Conservation (phyloP, 306 rosid genomes). For the Quercus engelmannii region DNA sequence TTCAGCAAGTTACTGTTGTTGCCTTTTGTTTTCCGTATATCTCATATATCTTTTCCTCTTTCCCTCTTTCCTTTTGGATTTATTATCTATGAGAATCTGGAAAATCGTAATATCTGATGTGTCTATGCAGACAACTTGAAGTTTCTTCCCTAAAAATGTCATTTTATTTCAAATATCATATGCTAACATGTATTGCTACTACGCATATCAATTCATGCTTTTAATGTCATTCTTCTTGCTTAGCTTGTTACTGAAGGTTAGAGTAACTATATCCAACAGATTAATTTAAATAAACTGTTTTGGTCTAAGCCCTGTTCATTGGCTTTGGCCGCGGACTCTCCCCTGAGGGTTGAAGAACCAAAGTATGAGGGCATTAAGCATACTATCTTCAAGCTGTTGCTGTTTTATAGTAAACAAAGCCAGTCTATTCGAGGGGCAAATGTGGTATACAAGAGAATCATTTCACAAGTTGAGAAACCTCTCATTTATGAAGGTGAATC, state of each 20-base stretch:
- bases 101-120: background rate
- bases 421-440: conserved; percentile 90
- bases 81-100: background rate
- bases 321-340: conserved; percentile 64
- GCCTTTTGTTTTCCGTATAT: background rate
- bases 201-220: background rate
- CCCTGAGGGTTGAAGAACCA: conserved; percentile 76
- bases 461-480: conserved; percentile 81
- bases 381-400: conserved; percentile 53
- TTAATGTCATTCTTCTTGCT: background rate
- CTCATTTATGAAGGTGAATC: conserved; percentile 73
- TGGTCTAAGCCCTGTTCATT: conserved; percentile 81
- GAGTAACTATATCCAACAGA: conserved; percentile 34
- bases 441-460: conserved; percentile 66
- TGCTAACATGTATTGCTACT: background rate
- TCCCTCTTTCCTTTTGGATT: background rate
- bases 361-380: conserved; percentile 65
- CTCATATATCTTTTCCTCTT: background rate
- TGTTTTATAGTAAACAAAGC: conserved; percentile 93
- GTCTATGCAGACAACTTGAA: background rate
- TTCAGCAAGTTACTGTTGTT: background rate
- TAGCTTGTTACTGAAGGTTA: conserved; percentile 22
- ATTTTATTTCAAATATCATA: background rate
- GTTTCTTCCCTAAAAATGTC: background rate
- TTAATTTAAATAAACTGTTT: conserved; percentile 66